phyloP scores from a whole-genome alignment of 1,284 basidiomycete species.

The Papiliotrema laurentii region DNA sequence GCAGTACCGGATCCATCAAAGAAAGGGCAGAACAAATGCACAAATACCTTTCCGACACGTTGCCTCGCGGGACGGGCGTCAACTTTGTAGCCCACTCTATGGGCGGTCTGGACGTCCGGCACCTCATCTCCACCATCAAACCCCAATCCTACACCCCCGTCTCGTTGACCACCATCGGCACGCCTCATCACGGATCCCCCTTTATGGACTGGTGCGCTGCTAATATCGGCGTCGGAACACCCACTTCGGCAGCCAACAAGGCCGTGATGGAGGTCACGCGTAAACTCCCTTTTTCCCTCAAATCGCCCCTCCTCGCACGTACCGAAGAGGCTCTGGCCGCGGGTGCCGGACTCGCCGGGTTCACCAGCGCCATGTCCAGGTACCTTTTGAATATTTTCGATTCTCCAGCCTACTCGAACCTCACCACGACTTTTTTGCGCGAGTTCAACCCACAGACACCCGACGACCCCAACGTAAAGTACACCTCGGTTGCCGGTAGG shows the following conservation, averaged over 20 bases:
- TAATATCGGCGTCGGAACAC: constrained; percentile 74
- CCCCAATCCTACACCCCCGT: constrained; percentile 80
- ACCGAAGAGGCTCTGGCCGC: neutral
- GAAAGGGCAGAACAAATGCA: constrained; percentile 78
- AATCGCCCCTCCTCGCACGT: constrained; percentile 49
- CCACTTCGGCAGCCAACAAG: constrained; percentile 22
- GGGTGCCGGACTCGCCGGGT: constrained; percentile 20
- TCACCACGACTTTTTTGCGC: constrained; percentile 80
- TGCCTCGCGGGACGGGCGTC: constrained; percentile 61
- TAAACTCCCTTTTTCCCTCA: constrained; percentile 50
- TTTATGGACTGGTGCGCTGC: constrained; percentile 99
- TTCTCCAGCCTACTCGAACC: constrained; percentile 93
- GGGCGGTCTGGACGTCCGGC: constrained; percentile 85
- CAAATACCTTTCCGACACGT: constrained; percentile 63
- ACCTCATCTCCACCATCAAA: constrained; percentile 80
- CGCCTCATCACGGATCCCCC: constrained; percentile 91
- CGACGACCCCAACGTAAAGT: constrained; percentile 76
- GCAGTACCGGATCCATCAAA: constrained; percentile 83
- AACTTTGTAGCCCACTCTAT: constrained; percentile 97
- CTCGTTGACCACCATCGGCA: constrained; percentile 84
- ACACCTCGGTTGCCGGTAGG: constrained; percentile 85
- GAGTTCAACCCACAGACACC: constrained; percentile 91
- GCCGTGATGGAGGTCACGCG: constrained; percentile 13
- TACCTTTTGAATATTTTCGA: constrained; percentile 89
- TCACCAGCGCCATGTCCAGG: constrained; percentile 59